phyloP scores from a whole-genome alignment of 1,284 basidiomycete species.

The Hortiboletus rubellus region DNA sequence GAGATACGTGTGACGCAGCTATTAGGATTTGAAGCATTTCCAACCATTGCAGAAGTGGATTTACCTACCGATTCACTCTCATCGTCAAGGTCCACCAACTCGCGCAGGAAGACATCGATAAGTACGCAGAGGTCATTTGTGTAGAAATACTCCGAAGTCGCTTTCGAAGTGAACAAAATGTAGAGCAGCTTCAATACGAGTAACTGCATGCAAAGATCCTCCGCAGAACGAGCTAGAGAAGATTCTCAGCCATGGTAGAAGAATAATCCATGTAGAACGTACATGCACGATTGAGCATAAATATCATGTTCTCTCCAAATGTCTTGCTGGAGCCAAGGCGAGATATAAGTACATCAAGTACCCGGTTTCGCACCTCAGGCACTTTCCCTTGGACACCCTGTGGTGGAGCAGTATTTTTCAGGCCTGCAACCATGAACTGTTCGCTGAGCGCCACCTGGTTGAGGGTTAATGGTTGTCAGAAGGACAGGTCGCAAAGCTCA shows the following conservation, averaged over 20 bases:
- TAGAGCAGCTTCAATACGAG: slow-evolving; percentile 95
- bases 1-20: slow-evolving; percentile 96
- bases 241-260: slow-evolving; percentile 3
- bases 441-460: slow-evolving; percentile 89
- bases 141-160: slow-evolving; percentile 96
- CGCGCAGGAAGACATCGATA: slow-evolving; percentile 94
- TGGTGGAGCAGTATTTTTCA: slow-evolving; percentile 34
- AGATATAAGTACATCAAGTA: slow-evolving; percentile 81
- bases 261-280: slow-evolving; percentile 34
- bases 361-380: slow-evolving; percentile 64
- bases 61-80: slow-evolving; percentile 85
- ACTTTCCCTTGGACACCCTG: slow-evolving; percentile 24
- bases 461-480: slow-evolving; percentile 2
- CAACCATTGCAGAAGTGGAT: not conserved
- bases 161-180: slow-evolving; percentile 90
- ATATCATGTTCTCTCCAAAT: slow-evolving; percentile 98
- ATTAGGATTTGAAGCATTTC: slow-evolving; percentile 5
- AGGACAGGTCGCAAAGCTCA: slow-evolving; percentile 40
- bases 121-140: slow-evolving; percentile 96
- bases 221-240: slow-evolving; percentile 71
- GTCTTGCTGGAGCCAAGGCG: slow-evolving; percentile 86
- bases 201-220: slow-evolving; percentile 94
- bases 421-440: slow-evolving; percentile 91
- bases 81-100: slow-evolving; percentile 88
- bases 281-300: slow-evolving; percentile 97